Evolutionary conservation across 352 stramenopile genomes (phyloP), one percentile per base, ranked within the genome.

Genomic region (Globisporangium megalacanthum): DNA sequence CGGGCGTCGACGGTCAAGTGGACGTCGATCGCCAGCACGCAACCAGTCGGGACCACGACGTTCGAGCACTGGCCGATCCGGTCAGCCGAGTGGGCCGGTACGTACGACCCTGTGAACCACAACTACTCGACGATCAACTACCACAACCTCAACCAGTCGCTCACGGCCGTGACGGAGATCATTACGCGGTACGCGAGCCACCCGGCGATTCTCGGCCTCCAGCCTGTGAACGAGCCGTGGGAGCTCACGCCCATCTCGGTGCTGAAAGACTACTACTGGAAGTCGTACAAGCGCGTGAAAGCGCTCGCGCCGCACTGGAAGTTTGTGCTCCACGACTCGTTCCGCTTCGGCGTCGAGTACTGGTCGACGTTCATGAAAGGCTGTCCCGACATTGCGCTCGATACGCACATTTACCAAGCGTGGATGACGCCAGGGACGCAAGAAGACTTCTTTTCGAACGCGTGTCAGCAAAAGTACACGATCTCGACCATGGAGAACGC

Each of bases 381-480:
- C 15, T 97, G 92, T 61, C 89, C 92, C 1, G 93, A 98, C 58
- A 94, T 97, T 62, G 92, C 89, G 5, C 68, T 98, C 14, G 95
- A 98, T 69, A 98, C 92, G 37, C 95, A 98, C 73, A 97, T 98
- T 58, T 98, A 98, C 70, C 93, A 98, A 69, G 86, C 83, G 20
- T 89, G 79, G 77, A 86, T 88, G 61, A 75, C 73, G 39, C 80
- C 80, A 0, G 73, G 75, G 20, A 88, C 78, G n/a, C 57, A 69
- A 55, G 75, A 77, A 41, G 80, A 86, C 58, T 97, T 96, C 53
- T 97, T 92, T 62, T 74, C 79, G 20, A 94, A 97, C 71, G 89
- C 91, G 6, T 97, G 91, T 63, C 72, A 82, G 56, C 83, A 96
- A 64, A 97, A 97, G 70, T 82, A 87, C 53, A 75, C 69, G 37